These are phyloP conservation scores for Wickerhamomyces subpelliculosus DNA, from an alignment of 805 yeast species.

Conservation along the genomic window DNA sequence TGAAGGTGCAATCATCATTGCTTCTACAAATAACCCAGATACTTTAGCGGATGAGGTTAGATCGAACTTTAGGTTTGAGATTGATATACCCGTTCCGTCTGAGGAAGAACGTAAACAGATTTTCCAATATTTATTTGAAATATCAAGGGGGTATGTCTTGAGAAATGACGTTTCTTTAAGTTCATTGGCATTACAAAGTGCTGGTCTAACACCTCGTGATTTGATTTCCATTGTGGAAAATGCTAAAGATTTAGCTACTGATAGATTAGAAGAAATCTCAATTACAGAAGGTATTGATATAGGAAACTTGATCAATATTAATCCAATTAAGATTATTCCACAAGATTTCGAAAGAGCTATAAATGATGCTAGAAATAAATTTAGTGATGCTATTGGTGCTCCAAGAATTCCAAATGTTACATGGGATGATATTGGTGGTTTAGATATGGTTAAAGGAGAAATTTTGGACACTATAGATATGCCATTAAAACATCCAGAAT, in stretches of 20 bases:
- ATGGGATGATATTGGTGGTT: conserved; percentile 98
- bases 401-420: conserved; percentile 91
- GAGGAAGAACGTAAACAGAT: conserved; percentile 68
- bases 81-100: conserved; percentile 68
- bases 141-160: conserved; percentile 18
- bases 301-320: conserved; percentile 31
- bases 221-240: conserved; percentile 60
- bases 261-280: conserved; percentile 33
- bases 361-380: conserved; percentile 75
- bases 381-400: conserved; percentile 93
- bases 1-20: conserved; percentile 45
- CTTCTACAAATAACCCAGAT: conserved; percentile 65
- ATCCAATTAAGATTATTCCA: conserved; percentile 44
- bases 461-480: conserved; percentile 92
- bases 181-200: conserved; percentile 74
- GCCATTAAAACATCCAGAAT: conserved; percentile 90
- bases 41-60: conserved; percentile 59
- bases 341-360: conserved; percentile 65
- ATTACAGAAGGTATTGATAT: conserved; percentile 8
- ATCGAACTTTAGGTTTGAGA: conserved; percentile 67
- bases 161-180: conserved; percentile 47
- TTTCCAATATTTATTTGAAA: conserved; percentile 43
- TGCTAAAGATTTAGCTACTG: conserved; percentile 53
- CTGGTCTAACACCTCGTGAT: conserved; percentile 87
- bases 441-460: conserved; percentile 84